Evolutionary conservation across 116 monocot genomes (phyloP), one percentile per base, ranked within the genome.

Genomic region (Posidonia oceanica): DNA sequence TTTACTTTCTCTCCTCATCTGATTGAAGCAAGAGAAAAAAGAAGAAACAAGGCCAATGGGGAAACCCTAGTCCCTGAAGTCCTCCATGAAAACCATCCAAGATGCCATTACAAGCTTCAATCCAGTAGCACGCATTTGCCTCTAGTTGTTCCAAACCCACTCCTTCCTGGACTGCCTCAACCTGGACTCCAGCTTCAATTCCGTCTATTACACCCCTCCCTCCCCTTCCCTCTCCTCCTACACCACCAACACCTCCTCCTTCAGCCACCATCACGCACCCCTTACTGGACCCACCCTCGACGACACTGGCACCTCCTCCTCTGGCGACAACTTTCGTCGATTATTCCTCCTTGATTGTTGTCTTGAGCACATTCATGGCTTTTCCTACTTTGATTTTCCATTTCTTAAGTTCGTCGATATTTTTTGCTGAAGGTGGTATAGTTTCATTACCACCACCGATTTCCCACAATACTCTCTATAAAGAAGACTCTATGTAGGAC

Each of bases 61-160:
- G n/a, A 78, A 72, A 13, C 61, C 40, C 15, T 69, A 75, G 71
- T 75, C 56, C 51, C 79, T 84, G 54, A 81, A 39, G 39, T 76
- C 76, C 65, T 84, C 87, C 67, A 76, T 83, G 18, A 87, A 79
- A 79, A 58, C 72, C 42, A 36, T 87, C 52, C 76, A 87, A 37
- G 77, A 84, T 59, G 73, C 74, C 61, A 69, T 83, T 59, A 42
- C 48, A 39, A 72, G 68, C 61, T 39, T 77, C 62, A 87, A 66
- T 17, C 69, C 78, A 1, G 61, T 48, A 1, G 16, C 69, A 14
- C 70, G 63, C 37, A 51, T 58, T 23, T 86, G 73, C 77, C 63
- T 74, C 20, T 67, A 79, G 5, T 42, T 66, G 23, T 22, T 65
- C 42, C 77, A 48, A 56, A 77, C 76, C 20, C 41, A 52, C 22